Evolutionary conservation across 306 rosid species (phyloP), one percentile per base, ranked within the genome.

Genomic region (Chamaecrista fasciculata): DNA sequence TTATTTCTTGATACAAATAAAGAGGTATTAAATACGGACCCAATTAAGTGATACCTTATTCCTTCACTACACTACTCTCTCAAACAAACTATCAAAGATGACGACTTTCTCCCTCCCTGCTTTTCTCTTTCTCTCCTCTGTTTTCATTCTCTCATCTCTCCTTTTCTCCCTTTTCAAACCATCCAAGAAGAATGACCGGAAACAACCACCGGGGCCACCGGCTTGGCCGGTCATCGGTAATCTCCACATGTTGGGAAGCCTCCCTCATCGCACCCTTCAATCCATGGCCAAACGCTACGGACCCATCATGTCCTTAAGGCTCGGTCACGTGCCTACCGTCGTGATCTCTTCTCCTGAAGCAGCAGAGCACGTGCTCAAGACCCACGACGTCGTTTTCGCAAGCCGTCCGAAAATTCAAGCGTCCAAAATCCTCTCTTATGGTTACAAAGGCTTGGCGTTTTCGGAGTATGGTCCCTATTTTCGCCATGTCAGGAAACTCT

Each of bases 361-460:
- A 1, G 81, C 76, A 2, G 69, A 84, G 63, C 68, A 40, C 1
- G 70, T 80, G 52, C 85, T 84, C 60, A 80, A 66, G 69, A 77
- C 80, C 11, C 53, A 80, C 37, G 83, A 80, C 76, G 4, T 16
- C 19, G 37, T 52, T 36, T 68, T 51, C 14, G 51, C 64, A 16
- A 37, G 42, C 40, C 34, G 73, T 9, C 73, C 73, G 0, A 52
- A 14, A 16, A 0, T 14, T 16, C 63, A 52, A 68, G 64, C 51
- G 3, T 4, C 19, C 18, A 34, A 53, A 0, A 24, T 53, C 8
- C 0, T 76, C 6, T 0, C 25, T 4, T 76, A 62, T 46, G 66
- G 71, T 20, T 8, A 71, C 6, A 76, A 69, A 34, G 80, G 80
- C 26, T 0, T 76, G 10, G 62, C 0, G 6, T 36, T 52, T 11